Base-by-base conservation (phyloP, 2,329 filamentous ascomycete genomes). In the Cercospora sp. region DNA sequence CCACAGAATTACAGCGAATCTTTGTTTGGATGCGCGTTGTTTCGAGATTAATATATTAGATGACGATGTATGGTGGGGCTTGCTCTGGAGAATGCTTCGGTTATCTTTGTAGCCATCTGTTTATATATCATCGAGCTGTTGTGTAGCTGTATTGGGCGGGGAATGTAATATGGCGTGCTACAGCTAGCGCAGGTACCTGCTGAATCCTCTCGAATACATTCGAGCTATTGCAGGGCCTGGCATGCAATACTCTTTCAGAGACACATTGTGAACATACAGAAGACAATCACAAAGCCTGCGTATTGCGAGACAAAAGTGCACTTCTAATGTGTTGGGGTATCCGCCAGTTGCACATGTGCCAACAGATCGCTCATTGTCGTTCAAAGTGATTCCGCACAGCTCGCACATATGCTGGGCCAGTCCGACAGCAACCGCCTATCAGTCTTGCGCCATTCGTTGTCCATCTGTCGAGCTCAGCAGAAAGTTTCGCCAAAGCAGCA, bases 381-480 rank as follows among this genome's bases (percentile, higher is more conserved):
- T 64, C 53, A 45, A 61, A 51, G 34, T 69, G 60, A 57, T 55
- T 45, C 16, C 61, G 65, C 10, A 71, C 40, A 61, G 70, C 69
- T 30, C 66, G 63, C 28, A 72, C 63, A 45, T 70, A 73, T 21
- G 62, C 63, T 43, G 82, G 82, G 5, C 78, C 80, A 13, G 80
- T 83, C 63, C 82, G 76, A 75, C 83, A 85, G 71, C 83, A 85
- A 1, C 83, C 83, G 10, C 83, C 83, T 60, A 85, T 78, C 55
- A 83, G 65, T 64, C 76, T 76, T 9, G 81, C 83, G 1, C 82
- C 81, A 30, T 63, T 74, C 72, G 76, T 78, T 81, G 58, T 79
- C 74, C 66, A 70, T 21, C 12, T 49, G 12, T 68, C 45, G 30
- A 67, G 51, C 30, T 69, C 69, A 21, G 53, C 61, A 13, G 68